Conservation (phyloP, 331 rosid species). For the Saraca asoca region DNA sequence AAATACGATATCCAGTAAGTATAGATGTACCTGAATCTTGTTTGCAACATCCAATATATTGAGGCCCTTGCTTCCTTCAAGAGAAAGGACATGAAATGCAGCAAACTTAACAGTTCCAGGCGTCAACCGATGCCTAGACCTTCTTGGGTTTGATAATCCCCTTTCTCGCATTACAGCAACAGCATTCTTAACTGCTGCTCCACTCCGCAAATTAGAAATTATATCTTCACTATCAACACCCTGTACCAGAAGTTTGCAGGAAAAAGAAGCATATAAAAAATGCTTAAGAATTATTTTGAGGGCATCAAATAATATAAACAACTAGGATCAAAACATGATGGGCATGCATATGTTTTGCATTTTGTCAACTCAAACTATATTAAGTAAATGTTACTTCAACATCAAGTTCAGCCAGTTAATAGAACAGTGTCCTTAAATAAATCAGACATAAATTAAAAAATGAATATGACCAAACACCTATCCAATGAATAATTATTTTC, state of each 20-base stretch:
- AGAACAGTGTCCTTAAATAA: no score
- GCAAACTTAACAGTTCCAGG: slow-evolving; percentile 90
- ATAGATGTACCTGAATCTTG: slow-evolving; percentile 67
- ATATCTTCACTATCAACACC: slow-evolving; percentile 56
- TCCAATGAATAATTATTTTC: no score
- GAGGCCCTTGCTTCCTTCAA: slow-evolving; percentile 78
- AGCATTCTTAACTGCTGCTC: slow-evolving; percentile 72
- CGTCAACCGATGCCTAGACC: slow-evolving; percentile 70
- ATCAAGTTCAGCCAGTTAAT: no score
- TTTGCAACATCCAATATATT: slow-evolving; percentile 74
- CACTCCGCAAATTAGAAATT: slow-evolving; percentile 68
- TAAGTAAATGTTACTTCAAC: no score
- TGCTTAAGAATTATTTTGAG: neutral
- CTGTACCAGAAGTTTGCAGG: slow-evolving; percentile 49
- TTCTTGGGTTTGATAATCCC: slow-evolving; percentile 62
- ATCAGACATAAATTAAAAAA: no score
- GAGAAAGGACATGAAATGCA: slow-evolving; percentile 82
- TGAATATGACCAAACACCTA: no score
- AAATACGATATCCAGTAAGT: slow-evolving; percentile 10
- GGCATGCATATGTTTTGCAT: neutral
- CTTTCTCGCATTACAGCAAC: slow-evolving; percentile 68
- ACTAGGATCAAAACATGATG: neutral
- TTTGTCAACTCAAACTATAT: no score
- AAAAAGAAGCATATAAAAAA: slow-evolving; percentile 13
- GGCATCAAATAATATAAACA: slow-evolving; percentile 1